phyloP scores from a whole-genome alignment of 169 alveolate genomes.

The Amoebophrya sp. region DNA sequence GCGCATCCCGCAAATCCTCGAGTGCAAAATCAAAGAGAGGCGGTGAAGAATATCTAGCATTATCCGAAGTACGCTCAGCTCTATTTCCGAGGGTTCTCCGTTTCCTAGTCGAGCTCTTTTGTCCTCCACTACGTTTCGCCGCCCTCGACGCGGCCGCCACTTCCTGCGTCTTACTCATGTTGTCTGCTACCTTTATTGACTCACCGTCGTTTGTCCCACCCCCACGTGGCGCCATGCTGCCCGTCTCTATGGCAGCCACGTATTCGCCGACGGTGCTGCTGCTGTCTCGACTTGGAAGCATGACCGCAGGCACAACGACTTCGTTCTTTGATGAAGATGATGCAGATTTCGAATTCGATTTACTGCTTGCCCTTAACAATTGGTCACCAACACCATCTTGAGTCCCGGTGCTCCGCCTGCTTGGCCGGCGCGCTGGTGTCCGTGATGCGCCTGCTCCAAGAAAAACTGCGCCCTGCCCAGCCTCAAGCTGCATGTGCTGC shows the following conservation, averaged over 20 bases:
- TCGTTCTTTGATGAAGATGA: no score
- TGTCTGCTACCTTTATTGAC: no score
- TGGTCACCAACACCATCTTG: neutral
- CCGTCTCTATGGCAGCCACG: no score
- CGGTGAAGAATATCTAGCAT: neutral
- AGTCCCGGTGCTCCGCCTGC: neutral
- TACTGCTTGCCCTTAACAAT: neutral
- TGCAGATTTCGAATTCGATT: neutral
- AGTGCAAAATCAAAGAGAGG: neutral
- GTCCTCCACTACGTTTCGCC: no score
- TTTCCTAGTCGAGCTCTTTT: no score
- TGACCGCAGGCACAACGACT: no score
- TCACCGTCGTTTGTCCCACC: no score
- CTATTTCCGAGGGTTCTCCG: neutral
- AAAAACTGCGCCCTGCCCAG: neutral
- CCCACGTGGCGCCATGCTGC: no score
- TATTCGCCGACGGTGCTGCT: neutral
- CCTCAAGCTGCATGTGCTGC: no score
- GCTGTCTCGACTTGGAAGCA: no score
- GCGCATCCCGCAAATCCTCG: neutral
- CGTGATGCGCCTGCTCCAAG: neutral
- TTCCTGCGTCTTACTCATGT: no score
- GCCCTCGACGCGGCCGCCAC: no score
- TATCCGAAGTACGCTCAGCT: neutral
- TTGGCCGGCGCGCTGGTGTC: neutral